A percentile compares a stretch with the other conserved stretches of the same genome.
These are phyloP conservation scores for Aspergillus bertholletiae DNA, from an alignment of 495 filamentous ascomycete species.

Conservation along the genomic window DNA sequence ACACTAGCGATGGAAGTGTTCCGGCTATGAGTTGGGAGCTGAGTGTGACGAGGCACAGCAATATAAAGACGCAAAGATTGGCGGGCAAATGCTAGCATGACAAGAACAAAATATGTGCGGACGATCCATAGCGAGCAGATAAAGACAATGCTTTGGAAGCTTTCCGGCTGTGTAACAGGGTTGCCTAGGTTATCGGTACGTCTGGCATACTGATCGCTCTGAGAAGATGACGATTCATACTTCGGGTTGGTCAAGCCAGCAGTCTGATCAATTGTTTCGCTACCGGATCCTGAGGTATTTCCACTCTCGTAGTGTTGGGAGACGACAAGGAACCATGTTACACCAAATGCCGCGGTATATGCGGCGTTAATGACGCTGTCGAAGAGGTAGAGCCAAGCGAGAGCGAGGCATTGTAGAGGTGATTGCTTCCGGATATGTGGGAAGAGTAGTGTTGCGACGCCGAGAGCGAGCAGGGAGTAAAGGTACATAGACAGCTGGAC, in stretches of 20 bases:
- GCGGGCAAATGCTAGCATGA: constrained; percentile 77
- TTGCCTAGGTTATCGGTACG: constrained; percentile 38
- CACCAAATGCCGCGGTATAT: constrained; percentile 74
- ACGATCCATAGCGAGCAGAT: constrained; percentile 68
- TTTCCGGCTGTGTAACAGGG: constrained; percentile 62
- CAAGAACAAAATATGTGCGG: constrained; percentile 71
- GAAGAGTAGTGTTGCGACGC: constrained; percentile 56
- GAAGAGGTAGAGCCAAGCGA: constrained; percentile 75
- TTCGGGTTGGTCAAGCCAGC: constrained; percentile 67
- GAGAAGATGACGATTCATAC: constrained; percentile 50
- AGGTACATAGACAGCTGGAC: constrained; percentile 79
- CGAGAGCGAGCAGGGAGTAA: constrained; percentile 69
- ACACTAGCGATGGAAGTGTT: constrained; percentile 44
- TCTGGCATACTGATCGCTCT: constrained; percentile 27
- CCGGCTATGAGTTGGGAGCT: constrained; percentile 41
- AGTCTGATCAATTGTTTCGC: constrained; percentile 56
- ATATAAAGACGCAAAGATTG: constrained; percentile 59
- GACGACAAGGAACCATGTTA: constrained; percentile 77
- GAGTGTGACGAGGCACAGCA: constrained; percentile 41
- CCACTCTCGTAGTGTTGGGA: constrained; percentile 50
- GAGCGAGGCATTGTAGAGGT: constrained; percentile 63
- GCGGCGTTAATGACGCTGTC: constrained; percentile 73
- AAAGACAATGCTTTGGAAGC: constrained; percentile 69
- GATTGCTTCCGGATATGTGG: constrained; percentile 67
- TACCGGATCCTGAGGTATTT: constrained; percentile 36